Percentiles rank a stretch among this genome's conserved stretches.
Evolutionary conservation across 352 stramenopile genomes (phyloP).

Genomic region (Thalassiosira tumida): DNA sequence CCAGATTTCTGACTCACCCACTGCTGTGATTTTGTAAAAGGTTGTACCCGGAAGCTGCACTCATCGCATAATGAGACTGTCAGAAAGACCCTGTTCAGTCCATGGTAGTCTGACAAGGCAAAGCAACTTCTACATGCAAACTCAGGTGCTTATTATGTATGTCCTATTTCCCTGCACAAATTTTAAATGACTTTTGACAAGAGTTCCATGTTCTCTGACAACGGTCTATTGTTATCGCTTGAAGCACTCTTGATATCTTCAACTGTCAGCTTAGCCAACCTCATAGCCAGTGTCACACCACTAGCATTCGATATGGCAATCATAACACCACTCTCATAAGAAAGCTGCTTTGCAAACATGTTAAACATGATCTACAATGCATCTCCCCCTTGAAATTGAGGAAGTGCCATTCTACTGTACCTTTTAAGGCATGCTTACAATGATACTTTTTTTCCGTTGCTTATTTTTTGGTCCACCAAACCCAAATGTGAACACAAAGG

Average conservation of each 20-base stretch:
- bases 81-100: neutral
- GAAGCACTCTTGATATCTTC: conserved; percentile 19
- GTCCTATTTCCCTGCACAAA: conserved; percentile 12
- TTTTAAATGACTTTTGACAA: neutral
- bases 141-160: conserved; percentile 9
- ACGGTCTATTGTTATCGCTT: conserved; percentile 35
- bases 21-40: neutral
- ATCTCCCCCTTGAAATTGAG: conserved; percentile 45
- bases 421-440: conserved; percentile 21
- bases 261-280: neutral
- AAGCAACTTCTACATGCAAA: neutral
- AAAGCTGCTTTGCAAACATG: conserved; percentile 10
- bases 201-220: neutral
- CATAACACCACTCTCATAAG: conserved; percentile 6
- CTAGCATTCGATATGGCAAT: neutral
- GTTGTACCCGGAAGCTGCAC: neutral
- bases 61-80: neutral
- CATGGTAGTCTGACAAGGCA: neutral
- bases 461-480: conserved; percentile 30
- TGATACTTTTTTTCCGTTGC: conserved; percentile 13
- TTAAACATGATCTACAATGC: conserved; percentile 18
- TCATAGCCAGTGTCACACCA: neutral
- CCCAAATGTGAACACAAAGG: conserved; percentile 55
- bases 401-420: conserved; percentile 20
- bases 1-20: too few relatives aligned